Evolutionary conservation across 2,329 filamentous ascomycete genomes (phyloP).

Genomic region (Colletotrichum lindemuthianum): DNA sequence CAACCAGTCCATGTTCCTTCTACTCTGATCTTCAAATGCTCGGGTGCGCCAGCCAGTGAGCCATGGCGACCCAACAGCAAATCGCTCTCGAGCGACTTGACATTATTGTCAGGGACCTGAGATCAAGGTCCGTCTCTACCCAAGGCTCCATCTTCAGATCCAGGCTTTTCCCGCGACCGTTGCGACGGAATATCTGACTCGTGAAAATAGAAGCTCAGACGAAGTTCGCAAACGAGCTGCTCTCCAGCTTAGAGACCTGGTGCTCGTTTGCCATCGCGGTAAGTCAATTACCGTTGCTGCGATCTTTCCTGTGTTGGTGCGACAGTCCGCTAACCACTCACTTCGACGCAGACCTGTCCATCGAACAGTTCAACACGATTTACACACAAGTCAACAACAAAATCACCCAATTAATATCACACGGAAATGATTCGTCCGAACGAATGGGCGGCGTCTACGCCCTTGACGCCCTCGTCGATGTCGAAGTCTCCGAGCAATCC

Average conservation of each 20-base stretch:
- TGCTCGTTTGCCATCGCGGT: slow-evolving; percentile 67
- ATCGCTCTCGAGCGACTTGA: slow-evolving; percentile 67
- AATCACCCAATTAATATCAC: slow-evolving; percentile 76
- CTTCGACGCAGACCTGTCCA: slow-evolving; percentile 70
- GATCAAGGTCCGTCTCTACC: slow-evolving; percentile 58
- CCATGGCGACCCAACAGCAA: slow-evolving; percentile 57
- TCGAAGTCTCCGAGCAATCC: slow-evolving; percentile 92
- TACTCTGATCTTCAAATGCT: slow-evolving; percentile 23
- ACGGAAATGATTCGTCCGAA: slow-evolving; percentile 87
- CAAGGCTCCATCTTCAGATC: neutral
- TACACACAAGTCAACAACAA: slow-evolving; percentile 67
- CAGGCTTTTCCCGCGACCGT: neutral
- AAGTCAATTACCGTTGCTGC: slow-evolving; percentile 29
- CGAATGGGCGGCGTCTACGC: slow-evolving; percentile 92
- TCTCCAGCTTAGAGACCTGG: slow-evolving; percentile 64
- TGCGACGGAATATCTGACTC: neutral
- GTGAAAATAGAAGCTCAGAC: slow-evolving; percentile 46
- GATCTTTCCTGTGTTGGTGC: neutral
- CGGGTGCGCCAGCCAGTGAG: slow-evolving; percentile 39
- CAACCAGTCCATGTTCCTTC: slow-evolving; percentile 31
- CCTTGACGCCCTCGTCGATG: slow-evolving; percentile 92
- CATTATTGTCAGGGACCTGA: slow-evolving; percentile 63
- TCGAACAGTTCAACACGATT: slow-evolving; percentile 77
- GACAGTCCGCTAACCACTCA: slow-evolving; percentile 18
- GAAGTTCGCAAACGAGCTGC: slow-evolving; percentile 64